These are phyloP conservation scores for Aspergillus persii DNA, from an alignment of 2,329 filamentous ascomycete species.

Conservation along the genomic window DNA sequence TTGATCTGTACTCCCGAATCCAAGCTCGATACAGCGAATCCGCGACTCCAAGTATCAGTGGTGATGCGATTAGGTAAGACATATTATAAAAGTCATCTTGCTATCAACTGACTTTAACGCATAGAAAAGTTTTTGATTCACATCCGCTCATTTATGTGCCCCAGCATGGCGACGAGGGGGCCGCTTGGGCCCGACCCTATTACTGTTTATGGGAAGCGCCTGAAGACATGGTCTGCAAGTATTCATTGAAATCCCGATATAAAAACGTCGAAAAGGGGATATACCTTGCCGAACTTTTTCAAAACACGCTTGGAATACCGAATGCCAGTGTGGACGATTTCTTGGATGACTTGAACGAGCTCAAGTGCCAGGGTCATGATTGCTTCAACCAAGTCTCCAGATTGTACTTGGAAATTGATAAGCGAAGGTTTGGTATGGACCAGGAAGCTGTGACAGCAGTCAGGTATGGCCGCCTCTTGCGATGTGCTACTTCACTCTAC, in stretches of 20 bases:
- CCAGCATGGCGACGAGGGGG: not conserved
- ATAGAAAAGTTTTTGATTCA: not conserved
- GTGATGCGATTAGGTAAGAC: not conserved
- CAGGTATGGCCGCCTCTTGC: not conserved
- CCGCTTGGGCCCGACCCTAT: not conserved
- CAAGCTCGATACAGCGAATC: constrained; percentile 5
- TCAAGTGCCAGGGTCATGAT: not conserved
- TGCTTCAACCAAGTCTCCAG: not conserved
- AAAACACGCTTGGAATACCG: constrained; percentile 1
- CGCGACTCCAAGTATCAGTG: not conserved
- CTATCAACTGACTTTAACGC: not conserved
- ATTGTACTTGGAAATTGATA: constrained; percentile 1
- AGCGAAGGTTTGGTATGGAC: no score
- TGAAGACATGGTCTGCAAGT: not conserved
- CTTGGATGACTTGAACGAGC: not conserved
- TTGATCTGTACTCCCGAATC: constrained; percentile 9
- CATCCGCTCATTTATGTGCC: not conserved
- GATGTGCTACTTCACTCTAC: not conserved
- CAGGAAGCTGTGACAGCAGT: not conserved
- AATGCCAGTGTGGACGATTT: constrained; percentile 3
- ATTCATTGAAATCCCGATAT: constrained; percentile 1
- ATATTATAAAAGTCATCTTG: not conserved
- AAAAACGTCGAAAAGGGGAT: not conserved
- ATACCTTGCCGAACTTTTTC: constrained; percentile 1
- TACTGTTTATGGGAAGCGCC: constrained; percentile 5